A percentile compares a stretch with the other conserved stretches of the same genome.
Evolutionary conservation across 2,329 filamentous ascomycete species (phyloP).

Genomic region (Plectosphaerella sp.): DNA sequence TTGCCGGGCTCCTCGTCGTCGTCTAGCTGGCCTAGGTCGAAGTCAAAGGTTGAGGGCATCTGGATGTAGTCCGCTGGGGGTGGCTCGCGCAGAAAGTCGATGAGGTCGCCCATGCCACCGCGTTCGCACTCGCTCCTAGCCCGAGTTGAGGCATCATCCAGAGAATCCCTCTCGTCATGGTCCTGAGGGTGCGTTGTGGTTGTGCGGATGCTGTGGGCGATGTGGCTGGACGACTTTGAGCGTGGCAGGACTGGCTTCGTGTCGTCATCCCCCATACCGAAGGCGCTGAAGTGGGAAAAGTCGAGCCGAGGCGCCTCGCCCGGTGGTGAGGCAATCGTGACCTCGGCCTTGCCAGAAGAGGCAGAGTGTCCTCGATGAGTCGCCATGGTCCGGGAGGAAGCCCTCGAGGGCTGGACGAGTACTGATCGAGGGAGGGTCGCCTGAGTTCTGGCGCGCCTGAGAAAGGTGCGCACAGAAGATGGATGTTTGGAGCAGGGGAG

Average conservation of each 20-base stretch:
- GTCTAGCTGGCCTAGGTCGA: slow-evolving; percentile 12
- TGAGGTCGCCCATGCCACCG: slow-evolving; percentile 10
- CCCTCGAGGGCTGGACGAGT: no score
- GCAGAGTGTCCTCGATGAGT: no score
- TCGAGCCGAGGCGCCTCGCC: slow-evolving; percentile 10
- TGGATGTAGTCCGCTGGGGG: slow-evolving; percentile 7
- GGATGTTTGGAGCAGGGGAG: no score
- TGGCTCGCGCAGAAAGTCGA: slow-evolving; percentile 9
- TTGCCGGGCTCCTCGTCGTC: slow-evolving; percentile 24
- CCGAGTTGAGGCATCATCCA: not conserved
- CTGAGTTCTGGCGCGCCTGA: no score
- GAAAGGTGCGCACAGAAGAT: no score
- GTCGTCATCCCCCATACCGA: slow-evolving; percentile 6
- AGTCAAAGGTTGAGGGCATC: slow-evolving; percentile 16
- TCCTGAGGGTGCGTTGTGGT: slow-evolving; percentile 1
- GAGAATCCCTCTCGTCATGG: slow-evolving; percentile 3
- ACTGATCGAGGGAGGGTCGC: no score
- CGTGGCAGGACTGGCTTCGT: slow-evolving; percentile 7
- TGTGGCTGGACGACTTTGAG: slow-evolving; percentile 9
- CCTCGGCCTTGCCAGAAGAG: slow-evolving; percentile 2
- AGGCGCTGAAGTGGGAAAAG: slow-evolving; percentile 9
- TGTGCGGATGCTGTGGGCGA: slow-evolving; percentile 6
- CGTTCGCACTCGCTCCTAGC: slow-evolving; percentile 11
- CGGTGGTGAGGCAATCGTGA: slow-evolving; percentile 9
- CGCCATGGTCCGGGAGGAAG: no score